phyloP scores from a whole-genome alignment of 2,329 filamentous ascomycete genomes.

The Pseudogymnoascus sp. region DNA sequence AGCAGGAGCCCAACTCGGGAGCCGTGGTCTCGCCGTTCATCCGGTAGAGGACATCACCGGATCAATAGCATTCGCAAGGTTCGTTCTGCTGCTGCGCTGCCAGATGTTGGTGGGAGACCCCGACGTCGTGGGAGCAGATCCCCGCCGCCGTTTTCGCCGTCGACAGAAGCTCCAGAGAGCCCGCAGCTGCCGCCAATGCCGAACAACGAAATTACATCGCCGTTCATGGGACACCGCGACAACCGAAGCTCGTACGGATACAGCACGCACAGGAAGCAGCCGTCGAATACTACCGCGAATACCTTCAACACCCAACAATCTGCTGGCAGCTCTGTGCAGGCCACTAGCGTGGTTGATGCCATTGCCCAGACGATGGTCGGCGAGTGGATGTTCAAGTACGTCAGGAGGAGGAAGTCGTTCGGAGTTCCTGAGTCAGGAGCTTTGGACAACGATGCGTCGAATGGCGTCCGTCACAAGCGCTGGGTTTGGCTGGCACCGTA shows the following conservation, averaged over 20 bases:
- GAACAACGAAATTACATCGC: constrained; percentile 60
- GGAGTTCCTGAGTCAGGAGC: constrained; percentile 63
- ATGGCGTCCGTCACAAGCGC: constrained; percentile 73
- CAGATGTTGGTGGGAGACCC: constrained; percentile 41
- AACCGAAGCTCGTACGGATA: constrained; percentile 33
- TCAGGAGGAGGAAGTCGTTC: constrained; percentile 81
- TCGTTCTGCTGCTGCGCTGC: constrained; percentile 69
- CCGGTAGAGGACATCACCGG: constrained; percentile 41
- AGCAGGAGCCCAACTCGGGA: constrained; percentile 66
- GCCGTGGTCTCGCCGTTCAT: constrained; percentile 43
- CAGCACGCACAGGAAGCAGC: constrained; percentile 44
- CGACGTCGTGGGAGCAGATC: constrained; percentile 49
- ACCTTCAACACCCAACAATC: constrained; percentile 35
- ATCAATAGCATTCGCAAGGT: constrained; percentile 67
- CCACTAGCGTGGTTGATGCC: constrained; percentile 81
- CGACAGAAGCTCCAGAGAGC: constrained; percentile 59
- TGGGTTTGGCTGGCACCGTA: constrained; percentile 99
- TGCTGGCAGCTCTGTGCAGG: constrained; percentile 51
- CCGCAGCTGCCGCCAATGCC: constrained; percentile 65
- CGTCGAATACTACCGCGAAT: constrained; percentile 46
- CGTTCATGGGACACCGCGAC: constrained; percentile 34
- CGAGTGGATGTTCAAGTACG: constrained; percentile 93
- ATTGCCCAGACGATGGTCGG: constrained; percentile 98
- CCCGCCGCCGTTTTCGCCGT: constrained; percentile 57
- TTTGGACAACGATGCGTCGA: constrained; percentile 53